phyloP scores from a whole-genome alignment of 176 grass and related monocot genomes.

The Musa troglodytarum region DNA sequence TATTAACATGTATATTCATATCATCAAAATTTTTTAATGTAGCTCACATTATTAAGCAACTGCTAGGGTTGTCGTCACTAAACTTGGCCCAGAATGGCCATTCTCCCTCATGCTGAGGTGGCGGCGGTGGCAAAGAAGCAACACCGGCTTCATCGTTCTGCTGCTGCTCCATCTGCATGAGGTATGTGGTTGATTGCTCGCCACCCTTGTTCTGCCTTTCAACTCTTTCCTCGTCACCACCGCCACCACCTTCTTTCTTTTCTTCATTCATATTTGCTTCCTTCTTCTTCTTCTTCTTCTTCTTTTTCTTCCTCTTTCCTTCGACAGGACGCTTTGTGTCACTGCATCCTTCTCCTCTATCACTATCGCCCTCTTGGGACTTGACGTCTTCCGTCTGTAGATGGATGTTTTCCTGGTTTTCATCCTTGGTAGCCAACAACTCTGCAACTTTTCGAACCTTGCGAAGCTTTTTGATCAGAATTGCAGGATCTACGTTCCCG shows the following conservation, averaged over 20 bases:
- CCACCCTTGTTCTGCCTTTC: too few species aligned
- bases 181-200: neutral
- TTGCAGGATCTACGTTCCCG: constrained; percentile 33
- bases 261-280: too few species aligned
- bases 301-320: neutral
- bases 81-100: neutral
- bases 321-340: neutral
- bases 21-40: too few species aligned
- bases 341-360: neutral
- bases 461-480: too few species aligned
- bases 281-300: neutral
- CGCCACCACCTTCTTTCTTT: neutral
- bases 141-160: constrained; percentile 14
- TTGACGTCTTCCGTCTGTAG: neutral
- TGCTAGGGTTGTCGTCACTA: constrained; percentile 13
- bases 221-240: neutral
- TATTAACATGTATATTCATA: too few species aligned
- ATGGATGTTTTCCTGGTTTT: neutral
- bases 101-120: neutral
- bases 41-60: constrained; percentile 16
- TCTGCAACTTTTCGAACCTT: too few species aligned
- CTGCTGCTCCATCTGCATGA: constrained; percentile 9
- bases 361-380: neutral
- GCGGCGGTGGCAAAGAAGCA: neutral
- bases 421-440: neutral